Evolutionary conservation across 371 early-diverging fungal species (phyloP).

Genomic region (Mucor mucedo): DNA sequence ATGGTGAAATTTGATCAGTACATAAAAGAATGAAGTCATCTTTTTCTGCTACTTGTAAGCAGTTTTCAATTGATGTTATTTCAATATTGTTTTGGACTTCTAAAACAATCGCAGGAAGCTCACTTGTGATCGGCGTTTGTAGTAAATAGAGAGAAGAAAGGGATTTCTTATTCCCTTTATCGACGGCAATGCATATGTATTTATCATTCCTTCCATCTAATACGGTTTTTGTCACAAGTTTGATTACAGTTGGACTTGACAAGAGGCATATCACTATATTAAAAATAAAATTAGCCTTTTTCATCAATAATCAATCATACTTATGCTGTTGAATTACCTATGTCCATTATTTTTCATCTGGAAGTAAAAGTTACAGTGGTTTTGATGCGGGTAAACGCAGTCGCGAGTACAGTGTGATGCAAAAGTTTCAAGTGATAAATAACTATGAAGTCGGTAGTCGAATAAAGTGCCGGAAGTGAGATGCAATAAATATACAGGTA

Average conservation of each 20-base stretch:
- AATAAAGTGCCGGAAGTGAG: no score
- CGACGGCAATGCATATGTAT: slow-evolving; percentile 9
- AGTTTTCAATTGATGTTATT: slow-evolving; percentile 7
- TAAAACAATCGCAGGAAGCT: slow-evolving; percentile 18
- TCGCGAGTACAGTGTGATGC: no score
- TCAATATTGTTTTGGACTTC: slow-evolving; percentile 18
- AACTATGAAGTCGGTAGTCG: no score
- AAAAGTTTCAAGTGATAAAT: no score
- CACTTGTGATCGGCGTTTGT: slow-evolving; percentile 11
- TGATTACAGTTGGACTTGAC: slow-evolving; percentile 17
- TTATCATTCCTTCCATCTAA: slow-evolving; percentile 17
- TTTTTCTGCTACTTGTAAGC: no score
- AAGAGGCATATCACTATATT: background rate
- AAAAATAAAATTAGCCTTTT: no score
- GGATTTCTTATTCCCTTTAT: slow-evolving; percentile 9
- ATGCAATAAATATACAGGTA: no score
- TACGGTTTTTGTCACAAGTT: slow-evolving; percentile 17
- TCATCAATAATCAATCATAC: no score
- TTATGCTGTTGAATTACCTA: no score
- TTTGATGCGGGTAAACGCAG: no score
- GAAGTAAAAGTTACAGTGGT: no score
- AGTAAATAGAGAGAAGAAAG: slow-evolving; percentile 1
- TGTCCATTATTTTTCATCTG: no score
- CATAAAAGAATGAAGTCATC: slow-evolving; percentile 20
- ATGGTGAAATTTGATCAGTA: slow-evolving; percentile 18